Percentiles rank a stretch among this genome's conserved stretches.
These are phyloP conservation scores for Thraustotheca clavata DNA, from an alignment of 352 stramenopile species.

Conservation along the genomic window DNA sequence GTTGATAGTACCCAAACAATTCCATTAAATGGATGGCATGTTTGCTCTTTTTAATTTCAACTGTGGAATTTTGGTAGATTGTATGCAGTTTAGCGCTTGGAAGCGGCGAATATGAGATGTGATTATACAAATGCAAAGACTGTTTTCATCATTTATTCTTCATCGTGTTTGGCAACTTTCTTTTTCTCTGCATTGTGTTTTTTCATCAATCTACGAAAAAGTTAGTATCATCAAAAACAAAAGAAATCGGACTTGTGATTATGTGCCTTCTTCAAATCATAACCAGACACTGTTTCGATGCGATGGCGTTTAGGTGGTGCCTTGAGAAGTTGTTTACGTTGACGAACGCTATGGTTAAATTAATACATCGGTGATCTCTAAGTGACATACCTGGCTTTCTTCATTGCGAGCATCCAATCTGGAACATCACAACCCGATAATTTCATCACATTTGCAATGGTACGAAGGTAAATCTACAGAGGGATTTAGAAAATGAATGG, in stretches of 20 bases:
- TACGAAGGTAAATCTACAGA: constrained; percentile 70
- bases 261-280: constrained; percentile 79
- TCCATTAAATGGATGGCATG: not conserved
- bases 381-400: constrained; percentile 88
- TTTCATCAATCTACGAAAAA: constrained; percentile 12
- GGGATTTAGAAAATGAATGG: not conserved
- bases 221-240: not conserved
- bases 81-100: too few species aligned
- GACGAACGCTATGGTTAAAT: constrained; percentile 37
- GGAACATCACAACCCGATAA: constrained; percentile 96
- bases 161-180: not conserved
- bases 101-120: too few species aligned
- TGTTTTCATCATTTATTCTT: not conserved
- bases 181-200: constrained; percentile 1
- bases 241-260: constrained; percentile 23
- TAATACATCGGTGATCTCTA: constrained; percentile 5
- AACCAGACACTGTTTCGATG: constrained; percentile 81
- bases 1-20: not conserved
- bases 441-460: constrained; percentile 98
- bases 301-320: constrained; percentile 54
- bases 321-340: constrained; percentile 78
- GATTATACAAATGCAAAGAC: too few species aligned
- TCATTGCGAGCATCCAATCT: constrained; percentile 97
- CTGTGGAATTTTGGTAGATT: too few species aligned
- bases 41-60: too few species aligned